Percentiles rank a stretch among this genome's conserved stretches.
phyloP scores from a whole-genome alignment of 768 basidiomycete species.

The Tulasnella sp. region DNA sequence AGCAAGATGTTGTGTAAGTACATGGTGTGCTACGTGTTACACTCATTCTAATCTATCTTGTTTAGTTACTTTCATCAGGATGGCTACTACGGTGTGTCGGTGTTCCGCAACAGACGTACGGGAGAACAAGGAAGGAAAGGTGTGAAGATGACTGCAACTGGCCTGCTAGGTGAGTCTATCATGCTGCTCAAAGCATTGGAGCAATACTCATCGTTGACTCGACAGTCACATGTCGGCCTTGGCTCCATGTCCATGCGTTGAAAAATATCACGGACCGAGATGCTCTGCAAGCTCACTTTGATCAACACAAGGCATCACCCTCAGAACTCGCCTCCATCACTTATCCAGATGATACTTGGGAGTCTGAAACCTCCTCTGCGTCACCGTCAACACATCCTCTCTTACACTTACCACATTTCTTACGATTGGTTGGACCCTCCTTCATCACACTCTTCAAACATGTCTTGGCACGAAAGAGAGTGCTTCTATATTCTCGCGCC shows the following conservation, averaged over 20 bases:
- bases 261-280: constrained; percentile 43
- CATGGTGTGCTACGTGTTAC: constrained; percentile 4
- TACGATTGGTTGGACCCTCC: constrained; percentile 68
- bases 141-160: constrained; percentile 14
- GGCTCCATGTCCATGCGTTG: constrained; percentile 53
- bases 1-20: constrained; percentile 64
- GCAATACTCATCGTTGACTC: not conserved
- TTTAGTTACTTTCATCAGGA: constrained; percentile 64
- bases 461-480: constrained; percentile 54
- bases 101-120: constrained; percentile 53
- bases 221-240: constrained; percentile 34
- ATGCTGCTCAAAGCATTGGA: not conserved
- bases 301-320: constrained; percentile 16
- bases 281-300: constrained; percentile 42
- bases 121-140: constrained; percentile 41
- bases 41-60: too few relatives aligned
- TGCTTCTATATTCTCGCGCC: constrained; percentile 69
- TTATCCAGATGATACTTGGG: constrained; percentile 18
- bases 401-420: constrained; percentile 57
- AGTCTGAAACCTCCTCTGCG: constrained; percentile 9
- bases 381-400: constrained; percentile 34
- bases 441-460: constrained; percentile 69
- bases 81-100: constrained; percentile 52
- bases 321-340: constrained; percentile 20
- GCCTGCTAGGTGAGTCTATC: constrained; percentile 12